Conservation (phyloP, 2,329 filamentous ascomycete genomes). For the Aspergillus caelatus region DNA sequence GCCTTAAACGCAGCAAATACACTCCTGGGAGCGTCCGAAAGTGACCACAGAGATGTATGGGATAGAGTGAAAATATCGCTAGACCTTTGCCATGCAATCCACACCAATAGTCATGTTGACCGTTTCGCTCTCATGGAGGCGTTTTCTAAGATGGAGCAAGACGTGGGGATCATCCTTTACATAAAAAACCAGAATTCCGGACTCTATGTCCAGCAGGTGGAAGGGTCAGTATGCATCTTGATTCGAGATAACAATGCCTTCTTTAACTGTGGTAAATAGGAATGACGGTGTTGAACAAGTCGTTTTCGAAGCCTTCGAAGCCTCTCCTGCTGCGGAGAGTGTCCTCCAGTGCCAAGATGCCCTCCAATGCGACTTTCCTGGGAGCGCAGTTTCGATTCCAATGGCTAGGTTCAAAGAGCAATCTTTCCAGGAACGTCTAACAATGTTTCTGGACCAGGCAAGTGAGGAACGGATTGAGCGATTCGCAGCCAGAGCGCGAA, state of each 20-base stretch:
- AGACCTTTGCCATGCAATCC: not conserved
- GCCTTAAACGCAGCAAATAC: not conserved
- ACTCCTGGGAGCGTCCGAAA: not conserved
- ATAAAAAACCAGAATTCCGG: not conserved
- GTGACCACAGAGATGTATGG: not conserved
- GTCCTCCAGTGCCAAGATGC: not conserved
- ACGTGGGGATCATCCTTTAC: not conserved
- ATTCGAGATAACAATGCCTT: not conserved
- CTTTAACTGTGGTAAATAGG: not conserved
- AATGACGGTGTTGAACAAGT: not conserved
- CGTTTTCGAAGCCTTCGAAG: slow-evolving; percentile 1
- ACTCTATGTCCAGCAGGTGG: not conserved
- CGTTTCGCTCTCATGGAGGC: not conserved
- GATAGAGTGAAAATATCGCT: not conserved
- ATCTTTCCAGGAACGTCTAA: not conserved
- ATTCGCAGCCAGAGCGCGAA: not conserved
- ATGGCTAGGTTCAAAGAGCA: not conserved
- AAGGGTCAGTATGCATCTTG: not conserved
- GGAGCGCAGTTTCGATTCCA: not conserved
- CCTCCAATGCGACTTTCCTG: slow-evolving; percentile 5
- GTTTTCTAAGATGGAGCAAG: not conserved
- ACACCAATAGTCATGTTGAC: not conserved
- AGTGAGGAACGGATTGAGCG: slow-evolving; percentile 2
- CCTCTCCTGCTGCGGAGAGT: not conserved
- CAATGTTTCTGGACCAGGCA: slow-evolving; percentile 3